phyloP scores from a whole-genome alignment of 129 eudicot genomes.

The Mikania micrantha region DNA sequence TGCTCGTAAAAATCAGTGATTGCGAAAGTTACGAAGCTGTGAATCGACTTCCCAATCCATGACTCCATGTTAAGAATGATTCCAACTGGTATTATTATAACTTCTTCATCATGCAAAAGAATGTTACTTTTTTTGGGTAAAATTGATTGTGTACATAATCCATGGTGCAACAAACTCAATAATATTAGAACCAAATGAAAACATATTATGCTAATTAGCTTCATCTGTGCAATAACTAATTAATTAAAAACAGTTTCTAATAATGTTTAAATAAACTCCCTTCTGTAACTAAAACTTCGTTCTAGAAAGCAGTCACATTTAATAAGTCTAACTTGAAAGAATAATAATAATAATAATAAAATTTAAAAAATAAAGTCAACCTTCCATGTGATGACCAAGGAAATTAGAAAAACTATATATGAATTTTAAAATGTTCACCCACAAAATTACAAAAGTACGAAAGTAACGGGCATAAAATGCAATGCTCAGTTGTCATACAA shows the following conservation, averaged over 20 bases:
- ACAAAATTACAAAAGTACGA: too few species aligned
- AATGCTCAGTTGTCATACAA: too few species aligned
- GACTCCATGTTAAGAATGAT: constrained; percentile 8
- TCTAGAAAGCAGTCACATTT: too few species aligned
- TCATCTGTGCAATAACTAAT: not conserved
- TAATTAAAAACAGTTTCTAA: not conserved
- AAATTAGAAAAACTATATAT: not conserved
- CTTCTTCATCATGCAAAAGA: not conserved
- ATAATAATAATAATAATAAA: too few species aligned
- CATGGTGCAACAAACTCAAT: not conserved
- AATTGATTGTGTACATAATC: not conserved
- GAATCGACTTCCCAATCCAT: not conserved
- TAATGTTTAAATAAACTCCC: not conserved
- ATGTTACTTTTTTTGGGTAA: not conserved
- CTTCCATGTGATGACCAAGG: not conserved
- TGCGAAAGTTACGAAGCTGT: constrained; percentile 1
- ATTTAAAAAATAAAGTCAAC: too few species aligned
- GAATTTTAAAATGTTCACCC: not conserved
- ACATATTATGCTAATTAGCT: not conserved
- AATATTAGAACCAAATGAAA: not conserved
- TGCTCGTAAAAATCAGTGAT: constrained; percentile 5
- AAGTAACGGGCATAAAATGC: too few species aligned
- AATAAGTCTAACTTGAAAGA: too few species aligned
- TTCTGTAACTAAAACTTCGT: too few species aligned
- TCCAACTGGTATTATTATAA: constrained; percentile 4